Conservation (phyloP, 1,139 yeast species). For the Sugiyamaella novakii region DNA sequence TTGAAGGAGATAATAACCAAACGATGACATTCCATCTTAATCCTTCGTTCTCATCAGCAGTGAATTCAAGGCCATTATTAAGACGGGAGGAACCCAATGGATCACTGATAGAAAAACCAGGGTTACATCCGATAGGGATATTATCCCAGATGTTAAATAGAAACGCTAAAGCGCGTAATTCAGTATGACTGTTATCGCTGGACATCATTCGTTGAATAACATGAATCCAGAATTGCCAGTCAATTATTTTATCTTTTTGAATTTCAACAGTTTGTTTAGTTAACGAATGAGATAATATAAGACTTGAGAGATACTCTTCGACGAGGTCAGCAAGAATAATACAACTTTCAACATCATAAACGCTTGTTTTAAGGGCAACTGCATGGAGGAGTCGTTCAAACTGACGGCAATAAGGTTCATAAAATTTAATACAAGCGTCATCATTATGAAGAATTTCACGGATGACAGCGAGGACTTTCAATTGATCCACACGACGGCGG, state of each 20-base stretch:
- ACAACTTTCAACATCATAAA: slow-evolving; percentile 49
- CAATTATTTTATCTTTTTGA: slow-evolving; percentile 43
- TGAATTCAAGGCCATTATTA: slow-evolving; percentile 25
- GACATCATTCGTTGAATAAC: slow-evolving; percentile 60
- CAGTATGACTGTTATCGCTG: slow-evolving; percentile 64
- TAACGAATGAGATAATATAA: slow-evolving; percentile 34
- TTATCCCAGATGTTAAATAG: slow-evolving; percentile 75
- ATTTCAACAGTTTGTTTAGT: slow-evolving; percentile 34
- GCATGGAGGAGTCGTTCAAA: slow-evolving; percentile 45
- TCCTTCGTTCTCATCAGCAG: slow-evolving; percentile 27
- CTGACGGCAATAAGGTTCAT: slow-evolving; percentile 38
- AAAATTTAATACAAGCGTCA: slow-evolving; percentile 38
- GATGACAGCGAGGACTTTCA: slow-evolving; percentile 38
- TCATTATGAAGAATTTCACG: slow-evolving; percentile 44
- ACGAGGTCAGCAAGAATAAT: slow-evolving; percentile 53
- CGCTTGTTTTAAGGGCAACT: slow-evolving; percentile 41
- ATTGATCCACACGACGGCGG: slow-evolving; percentile 41
- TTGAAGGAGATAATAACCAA: slow-evolving; percentile 55
- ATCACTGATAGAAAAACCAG: neutral
- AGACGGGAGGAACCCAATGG: slow-evolving; percentile 1
- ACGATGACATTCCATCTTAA: slow-evolving; percentile 43
- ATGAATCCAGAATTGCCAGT: slow-evolving; percentile 79
- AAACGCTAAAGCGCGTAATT: slow-evolving; percentile 64
- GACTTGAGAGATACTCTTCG: slow-evolving; percentile 44
- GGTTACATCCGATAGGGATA: slow-evolving; percentile 50